Evolutionary conservation across 192 early-diverging fungal genomes (phyloP), one percentile per base, ranked within the genome.

Genomic region (Haplosporangium gracile): DNA sequence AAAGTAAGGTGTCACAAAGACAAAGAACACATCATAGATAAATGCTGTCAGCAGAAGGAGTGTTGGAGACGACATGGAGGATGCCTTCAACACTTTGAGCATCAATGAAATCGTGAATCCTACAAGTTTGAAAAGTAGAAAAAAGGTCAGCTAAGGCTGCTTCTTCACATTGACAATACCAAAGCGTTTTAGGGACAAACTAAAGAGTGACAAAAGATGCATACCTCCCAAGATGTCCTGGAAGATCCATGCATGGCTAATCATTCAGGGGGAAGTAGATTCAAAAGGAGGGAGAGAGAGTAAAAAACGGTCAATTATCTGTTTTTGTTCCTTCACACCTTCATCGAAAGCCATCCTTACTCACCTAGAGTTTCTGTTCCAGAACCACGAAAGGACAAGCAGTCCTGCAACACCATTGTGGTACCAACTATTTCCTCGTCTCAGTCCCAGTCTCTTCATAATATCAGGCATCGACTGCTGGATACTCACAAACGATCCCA

Each of bases 1-100:
- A 13, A 89, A 73, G 78, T 86, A 79, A 2, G 88, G 85, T 36
- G 88, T 86, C 29, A 89, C 81, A 77, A 89, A 89, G 29, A 89
- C 88, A 39, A 84, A 89, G 70, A 89, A 89, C 70, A 89, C 81
- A 45, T 87, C 88, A 51, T 89, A 89, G 18, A 87, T 53, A 75
- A 89, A 89, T 0, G 88, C 88, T 0, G 81, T 71, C 11, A 87
- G 40, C 42, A 89, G 88, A 0, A 89, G 77, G 1, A 89, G 60
- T 11, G 80, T 86, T 42, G 88, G 84, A 29, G 84, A 71, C 7
- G 81, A 82, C 81, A 89, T 77, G 63, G 84, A 89, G 0, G 88
- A 42, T 8, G 84, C 74, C 42, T 89, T 89, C 16, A 89, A 77
- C 29, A 87, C 85, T 32, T 63, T 81, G 34, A 87, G 78, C 80